Evolutionary conservation across 2,329 filamentous ascomycete species (phyloP).

Genomic region (Corynespora cassiicola): DNA sequence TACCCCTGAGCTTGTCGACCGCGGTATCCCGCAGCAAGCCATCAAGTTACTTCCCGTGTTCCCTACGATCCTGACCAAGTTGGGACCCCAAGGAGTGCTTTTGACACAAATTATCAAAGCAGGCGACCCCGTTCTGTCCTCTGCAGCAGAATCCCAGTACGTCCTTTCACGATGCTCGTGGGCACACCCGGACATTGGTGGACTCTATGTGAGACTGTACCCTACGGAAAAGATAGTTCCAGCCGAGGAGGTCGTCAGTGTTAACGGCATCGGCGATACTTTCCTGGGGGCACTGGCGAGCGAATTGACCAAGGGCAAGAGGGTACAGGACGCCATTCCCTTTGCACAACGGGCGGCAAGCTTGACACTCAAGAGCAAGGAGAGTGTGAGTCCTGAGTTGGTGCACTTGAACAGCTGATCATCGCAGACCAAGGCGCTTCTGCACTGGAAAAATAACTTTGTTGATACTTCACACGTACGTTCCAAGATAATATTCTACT

Average conservation of each 20-base stretch:
- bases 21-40: slow-evolving; percentile 81
- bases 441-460: too few species aligned
- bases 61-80: slow-evolving; percentile 82
- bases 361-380: slow-evolving; percentile 75
- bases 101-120: slow-evolving; percentile 72
- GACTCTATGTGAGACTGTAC: slow-evolving; percentile 80
- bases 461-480: too few species aligned
- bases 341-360: slow-evolving; percentile 83
- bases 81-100: slow-evolving; percentile 78
- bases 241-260: slow-evolving; percentile 75
- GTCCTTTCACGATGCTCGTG: slow-evolving; percentile 69
- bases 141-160: slow-evolving; percentile 69
- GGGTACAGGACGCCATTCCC: slow-evolving; percentile 69
- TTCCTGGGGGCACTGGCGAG: slow-evolving; percentile 87
- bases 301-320: slow-evolving; percentile 67
- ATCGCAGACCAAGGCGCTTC: too few species aligned
- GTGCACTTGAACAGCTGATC: slow-evolving; percentile 34
- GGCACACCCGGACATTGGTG: slow-evolving; percentile 63
- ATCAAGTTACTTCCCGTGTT: slow-evolving; percentile 89
- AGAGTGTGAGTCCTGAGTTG: slow-evolving; percentile 72
- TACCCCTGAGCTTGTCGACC: slow-evolving; percentile 71
- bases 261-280: slow-evolving; percentile 94
- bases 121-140: slow-evolving; percentile 71
- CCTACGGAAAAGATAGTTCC: slow-evolving; percentile 69
- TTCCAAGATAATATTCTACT: too few species aligned